These are phyloP conservation scores for Lactifluus rugatus DNA, from an alignment of 768 basidiomycete genomes.

Conservation along the genomic window DNA sequence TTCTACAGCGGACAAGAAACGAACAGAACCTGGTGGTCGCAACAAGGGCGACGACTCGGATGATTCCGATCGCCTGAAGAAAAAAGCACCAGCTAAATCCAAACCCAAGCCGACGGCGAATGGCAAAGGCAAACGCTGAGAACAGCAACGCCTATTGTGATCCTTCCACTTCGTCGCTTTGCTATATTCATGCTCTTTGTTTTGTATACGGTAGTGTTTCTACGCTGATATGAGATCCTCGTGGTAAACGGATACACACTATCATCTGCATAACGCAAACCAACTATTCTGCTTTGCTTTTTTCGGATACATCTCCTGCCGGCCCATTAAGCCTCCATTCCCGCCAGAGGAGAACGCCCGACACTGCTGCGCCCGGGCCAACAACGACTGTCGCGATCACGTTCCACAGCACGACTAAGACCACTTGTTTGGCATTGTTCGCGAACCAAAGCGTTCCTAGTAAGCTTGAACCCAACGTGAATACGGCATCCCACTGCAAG, in stretches of 20 bases:
- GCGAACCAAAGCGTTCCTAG: slow-evolving; percentile 16
- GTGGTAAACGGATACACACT: not conserved
- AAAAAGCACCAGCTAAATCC: slow-evolving; percentile 27
- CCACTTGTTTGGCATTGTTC: not conserved
- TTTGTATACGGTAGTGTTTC: slow-evolving; percentile 13
- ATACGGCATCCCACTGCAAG: slow-evolving; percentile 14
- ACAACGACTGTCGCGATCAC: slow-evolving; percentile 1
- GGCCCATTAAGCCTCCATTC: slow-evolving; percentile 12
- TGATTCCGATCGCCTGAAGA: slow-evolving; percentile 34
- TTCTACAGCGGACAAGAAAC: slow-evolving; percentile 38
- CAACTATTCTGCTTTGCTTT: not conserved
- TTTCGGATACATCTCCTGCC: not conserved
- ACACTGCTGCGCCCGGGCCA: slow-evolving; percentile 17
- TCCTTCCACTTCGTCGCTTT: not conserved
- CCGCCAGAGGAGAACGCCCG: slow-evolving; percentile 15
- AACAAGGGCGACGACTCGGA: slow-evolving; percentile 29
- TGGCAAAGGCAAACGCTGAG: slow-evolving; percentile 22
- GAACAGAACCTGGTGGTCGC: slow-evolving; percentile 25
- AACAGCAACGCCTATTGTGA: not conserved
- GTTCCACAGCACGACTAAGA: slow-evolving; percentile 7
- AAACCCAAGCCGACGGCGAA: slow-evolving; percentile 25
- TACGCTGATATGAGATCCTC: not conserved
- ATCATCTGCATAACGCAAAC: not conserved
- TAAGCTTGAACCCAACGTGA: slow-evolving; percentile 8
- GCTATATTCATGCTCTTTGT: slow-evolving; percentile 3